Percentiles rank a stretch among this genome's conserved stretches.
These are phyloP conservation scores for Colletotrichum limetticola DNA, from an alignment of 2,329 filamentous ascomycete species.

Conservation along the genomic window DNA sequence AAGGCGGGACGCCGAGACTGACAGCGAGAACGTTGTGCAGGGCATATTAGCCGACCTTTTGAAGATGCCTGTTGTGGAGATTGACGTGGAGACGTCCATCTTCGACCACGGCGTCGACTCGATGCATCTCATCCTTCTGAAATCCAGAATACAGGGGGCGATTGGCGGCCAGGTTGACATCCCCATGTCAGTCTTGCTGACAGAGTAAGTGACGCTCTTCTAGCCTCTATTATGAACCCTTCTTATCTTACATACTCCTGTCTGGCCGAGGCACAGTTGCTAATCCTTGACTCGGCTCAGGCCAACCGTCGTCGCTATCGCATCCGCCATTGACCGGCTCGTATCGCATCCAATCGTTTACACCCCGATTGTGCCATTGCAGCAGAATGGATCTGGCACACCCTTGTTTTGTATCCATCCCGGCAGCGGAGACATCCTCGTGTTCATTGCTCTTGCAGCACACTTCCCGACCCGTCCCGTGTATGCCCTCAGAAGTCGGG, in stretches of 20 bases:
- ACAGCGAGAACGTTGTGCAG: slow-evolving; percentile 36
- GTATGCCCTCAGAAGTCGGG: slow-evolving; percentile 55
- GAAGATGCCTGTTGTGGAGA: slow-evolving; percentile 11
- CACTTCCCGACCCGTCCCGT: slow-evolving; percentile 54
- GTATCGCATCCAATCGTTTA: slow-evolving; percentile 33
- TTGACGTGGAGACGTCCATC: slow-evolving; percentile 40
- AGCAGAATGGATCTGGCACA: slow-evolving; percentile 42
- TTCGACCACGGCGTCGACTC: slow-evolving; percentile 50
- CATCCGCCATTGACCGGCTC: slow-evolving; percentile 35
- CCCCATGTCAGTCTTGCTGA: slow-evolving; percentile 49
- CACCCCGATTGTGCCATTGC: slow-evolving; percentile 50
- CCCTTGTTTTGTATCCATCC: slow-evolving; percentile 54
- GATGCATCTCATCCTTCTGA: slow-evolving; percentile 53
- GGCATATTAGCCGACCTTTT: slow-evolving; percentile 37
- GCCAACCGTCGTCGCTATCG: slow-evolving; percentile 17
- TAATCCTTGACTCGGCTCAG: slow-evolving; percentile 3
- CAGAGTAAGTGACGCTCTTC: slow-evolving; percentile 40
- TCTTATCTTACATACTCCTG: background rate
- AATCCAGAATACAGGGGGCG: slow-evolving; percentile 46
- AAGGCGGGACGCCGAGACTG: slow-evolving; percentile 36
- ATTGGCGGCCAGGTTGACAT: slow-evolving; percentile 41
- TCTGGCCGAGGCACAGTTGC: background rate
- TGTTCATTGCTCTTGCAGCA: slow-evolving; percentile 49
- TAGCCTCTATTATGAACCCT: no score
- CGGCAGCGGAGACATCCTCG: slow-evolving; percentile 51